Evolutionary conservation across 164 flowering plant species (phyloP).

Genomic region (Tinospora cordifolia): DNA sequence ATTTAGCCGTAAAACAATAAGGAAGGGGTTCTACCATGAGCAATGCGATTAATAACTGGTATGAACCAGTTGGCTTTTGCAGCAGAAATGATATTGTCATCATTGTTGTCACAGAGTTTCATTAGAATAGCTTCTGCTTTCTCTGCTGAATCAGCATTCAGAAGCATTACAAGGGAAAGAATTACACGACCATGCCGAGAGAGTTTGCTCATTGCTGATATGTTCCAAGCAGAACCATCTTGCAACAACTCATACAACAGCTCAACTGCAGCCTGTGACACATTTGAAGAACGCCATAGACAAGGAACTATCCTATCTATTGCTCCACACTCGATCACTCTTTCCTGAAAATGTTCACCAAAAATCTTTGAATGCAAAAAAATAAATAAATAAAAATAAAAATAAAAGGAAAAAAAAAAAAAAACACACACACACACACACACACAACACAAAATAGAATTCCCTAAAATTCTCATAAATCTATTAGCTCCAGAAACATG

Average conservation of each 20-base stretch:
- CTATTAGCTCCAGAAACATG: not conserved
- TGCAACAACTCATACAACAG: slow-evolving; percentile 53
- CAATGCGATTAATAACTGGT: slow-evolving; percentile 44
- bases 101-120: slow-evolving; percentile 49
- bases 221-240: slow-evolving; percentile 48
- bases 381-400: too few relatives aligned
- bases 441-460: not conserved
- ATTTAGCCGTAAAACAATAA: not conserved
- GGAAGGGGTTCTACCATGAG: slow-evolving; percentile 37
- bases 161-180: slow-evolving; percentile 44
- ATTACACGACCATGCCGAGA: slow-evolving; percentile 38
- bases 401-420: too few relatives aligned
- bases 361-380: slow-evolving; percentile 1
- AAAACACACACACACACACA: too few relatives aligned
- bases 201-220: slow-evolving; percentile 30
- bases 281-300: slow-evolving; percentile 33
- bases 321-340: slow-evolving; percentile 41
- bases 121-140: slow-evolving; percentile 45
- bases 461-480: too few relatives aligned
- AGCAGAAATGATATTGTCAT: slow-evolving; percentile 37
- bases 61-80: slow-evolving; percentile 55
- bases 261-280: slow-evolving; percentile 47
- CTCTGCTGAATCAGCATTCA: slow-evolving; percentile 41
- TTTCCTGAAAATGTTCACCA: slow-evolving; percentile 32
- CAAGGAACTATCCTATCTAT: slow-evolving; percentile 45